Base-by-base conservation (phyloP, 257 asterid species). In the Solanum pinnatisectum region DNA sequence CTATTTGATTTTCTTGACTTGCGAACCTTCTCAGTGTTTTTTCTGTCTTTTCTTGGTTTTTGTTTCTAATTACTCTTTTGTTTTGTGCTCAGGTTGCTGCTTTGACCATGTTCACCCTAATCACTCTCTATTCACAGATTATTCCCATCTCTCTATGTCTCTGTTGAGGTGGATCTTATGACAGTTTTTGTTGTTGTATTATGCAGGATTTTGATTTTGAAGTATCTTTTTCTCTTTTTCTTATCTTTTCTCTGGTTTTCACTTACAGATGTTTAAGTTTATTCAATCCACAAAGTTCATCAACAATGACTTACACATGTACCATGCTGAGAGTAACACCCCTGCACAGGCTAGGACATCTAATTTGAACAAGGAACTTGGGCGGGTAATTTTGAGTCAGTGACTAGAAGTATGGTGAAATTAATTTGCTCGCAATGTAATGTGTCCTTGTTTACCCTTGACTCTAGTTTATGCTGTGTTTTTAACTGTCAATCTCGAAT, bases 81-180 rank as follows among this genome's bases (percentile, higher is more conserved):
- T 13, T 90, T 84, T 92, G 83, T 87, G 87, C 60, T 44, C 92
- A 97, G 99, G 99, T 97, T 89, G 98, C 98, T 88, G 91, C 95
- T 89, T 94, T 97, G 95, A 97, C 99, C 7, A 94, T 97, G 94
- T 97, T 97, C 89, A 97, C 99, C 89, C 94, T 97, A 74, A 96
- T 97, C 90, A 97, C 99, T 86, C 98, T 97, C 56, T 97, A 97
- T 94, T 97, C 99, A 83, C 99, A 99, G 60, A 97, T 97, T 91
- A 97, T 97, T 85, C 99, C 99, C n/a, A 97, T 97, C 99, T 90
- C 98, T 97, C 78, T 97, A 97, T 91, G 99, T 97, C 88, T 97
- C 99, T 82, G 96, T 97, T 65, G 99, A 97, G 99, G 99, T 95
- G 93, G 36, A 87, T 86, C 74, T 87, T 73, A 10, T 63, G 14